Conservation (phyloP, 1,139 yeast species). For the Protomyces lactucae-debilis region DNA sequence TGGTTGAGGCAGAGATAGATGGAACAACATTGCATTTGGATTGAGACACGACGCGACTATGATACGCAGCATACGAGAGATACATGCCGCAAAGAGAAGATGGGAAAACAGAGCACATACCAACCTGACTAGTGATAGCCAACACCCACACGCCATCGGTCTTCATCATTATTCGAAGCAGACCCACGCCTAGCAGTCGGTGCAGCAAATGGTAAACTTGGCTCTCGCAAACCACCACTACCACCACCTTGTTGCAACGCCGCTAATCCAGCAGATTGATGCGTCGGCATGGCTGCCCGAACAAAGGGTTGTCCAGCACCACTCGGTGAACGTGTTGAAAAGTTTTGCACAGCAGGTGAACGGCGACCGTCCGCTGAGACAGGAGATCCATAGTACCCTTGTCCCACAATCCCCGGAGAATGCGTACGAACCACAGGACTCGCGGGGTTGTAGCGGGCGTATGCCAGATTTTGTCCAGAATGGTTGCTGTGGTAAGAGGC, state of each 20-base stretch:
- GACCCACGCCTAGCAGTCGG: constrained; percentile 5
- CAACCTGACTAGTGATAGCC: not conserved
- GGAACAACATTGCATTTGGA: not conserved
- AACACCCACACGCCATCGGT: constrained; percentile 24
- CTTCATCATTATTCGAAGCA: constrained; percentile 14
- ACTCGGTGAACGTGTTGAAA: not conserved
- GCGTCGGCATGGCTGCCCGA: not conserved
- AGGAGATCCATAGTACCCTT: not conserved
- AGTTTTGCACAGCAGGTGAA: not conserved
- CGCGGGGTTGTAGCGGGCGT: not conserved
- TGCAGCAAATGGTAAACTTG: constrained; percentile 17
- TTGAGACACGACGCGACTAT: not conserved
- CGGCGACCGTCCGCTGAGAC: not conserved
- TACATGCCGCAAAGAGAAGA: too few species aligned
- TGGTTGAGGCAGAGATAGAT: too few species aligned
- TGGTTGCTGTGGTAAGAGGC: not conserved
- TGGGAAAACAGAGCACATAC: not conserved
- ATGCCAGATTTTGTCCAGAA: not conserved
- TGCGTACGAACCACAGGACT: constrained; percentile 4
- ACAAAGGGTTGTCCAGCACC: not conserved
- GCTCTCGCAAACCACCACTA: constrained; percentile 2
- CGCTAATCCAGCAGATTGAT: not conserved
- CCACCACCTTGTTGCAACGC: not conserved
- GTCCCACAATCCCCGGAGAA: constrained; percentile 3
- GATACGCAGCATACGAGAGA: not conserved